Evolutionary conservation across 139 green algal species (phyloP), one percentile per base, ranked within the genome.

Genomic region (Haematococcus sp.): DNA sequence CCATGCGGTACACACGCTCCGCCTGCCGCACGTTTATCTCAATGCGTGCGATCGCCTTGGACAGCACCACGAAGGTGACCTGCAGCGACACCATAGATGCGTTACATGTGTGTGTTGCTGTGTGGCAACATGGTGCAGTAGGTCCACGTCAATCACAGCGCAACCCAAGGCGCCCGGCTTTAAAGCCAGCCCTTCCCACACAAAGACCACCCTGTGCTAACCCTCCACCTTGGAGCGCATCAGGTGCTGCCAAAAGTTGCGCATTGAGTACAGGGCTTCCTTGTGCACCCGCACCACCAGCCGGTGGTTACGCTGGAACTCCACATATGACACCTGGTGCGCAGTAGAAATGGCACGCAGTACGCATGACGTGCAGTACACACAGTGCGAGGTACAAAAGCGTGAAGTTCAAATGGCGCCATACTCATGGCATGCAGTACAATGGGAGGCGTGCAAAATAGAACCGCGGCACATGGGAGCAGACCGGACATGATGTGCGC

Each of bases 271-370:
- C 17, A 83, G 65, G 5, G 71, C 58, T 3, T 76, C 31, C 28
- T 54, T 46, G 59, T 83, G 71, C 23, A 75, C 76, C 2, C 51
- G 33, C 63, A 82, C 70, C 52, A 61, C 52, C 52, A 61, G 52
- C 52, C 63, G 74, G 77, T 79, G 68, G 59, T 74, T 73, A 15
- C 71, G 71, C 58, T 83, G 71, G 63, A 76, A 73, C 71, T 83
- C 77, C 22, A 83, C 77, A 33, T 88, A 88, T 13, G 76, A 79
- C 30, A 85, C 77, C 33, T 86, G 75, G 68, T 86, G 79, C n/a
- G 58, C 35, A 65, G 58, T 65, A 65, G 3, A n/a, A n/a, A n/a
- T n/a, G n/a, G n/a, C 70, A 76, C 20, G n/a, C n/a, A n/a, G n/a
- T n/a, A n/a, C n/a, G n/a, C n/a, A n/a, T n/a, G n/a, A n/a, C n/a